Conservation (phyloP, 163 green algal genomes). For the Trebouxiophyceae sp. region DNA sequence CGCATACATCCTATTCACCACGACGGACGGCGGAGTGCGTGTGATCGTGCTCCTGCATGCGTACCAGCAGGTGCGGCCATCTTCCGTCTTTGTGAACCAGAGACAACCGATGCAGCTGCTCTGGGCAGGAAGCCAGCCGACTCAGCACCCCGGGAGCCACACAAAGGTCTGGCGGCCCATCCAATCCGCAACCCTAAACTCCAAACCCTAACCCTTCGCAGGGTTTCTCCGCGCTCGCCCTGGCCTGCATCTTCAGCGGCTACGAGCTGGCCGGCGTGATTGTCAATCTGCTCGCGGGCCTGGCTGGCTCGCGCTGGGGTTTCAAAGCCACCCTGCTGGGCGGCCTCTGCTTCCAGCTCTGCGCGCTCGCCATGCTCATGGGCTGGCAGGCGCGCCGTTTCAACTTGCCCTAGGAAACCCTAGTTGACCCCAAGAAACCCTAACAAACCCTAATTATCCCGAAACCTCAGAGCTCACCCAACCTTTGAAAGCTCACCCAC, state of each 20-base stretch:
- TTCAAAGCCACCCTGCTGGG: constrained; percentile 69
- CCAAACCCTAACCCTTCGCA: too few relatives aligned
- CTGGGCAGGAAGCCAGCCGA: too few relatives aligned
- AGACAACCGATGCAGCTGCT: too few relatives aligned
- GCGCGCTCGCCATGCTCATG: constrained; percentile 61
- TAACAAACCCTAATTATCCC: too few relatives aligned
- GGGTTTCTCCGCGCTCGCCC: constrained; percentile 53
- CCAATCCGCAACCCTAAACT: too few relatives aligned
- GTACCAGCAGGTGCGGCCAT: too few relatives aligned
- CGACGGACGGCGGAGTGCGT: constrained; percentile 63
- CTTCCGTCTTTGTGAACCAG: too few relatives aligned
- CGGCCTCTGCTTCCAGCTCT: constrained; percentile 63
- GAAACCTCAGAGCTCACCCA: background rate
- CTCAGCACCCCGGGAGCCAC: too few relatives aligned
- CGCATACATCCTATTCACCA: constrained; percentile 70
- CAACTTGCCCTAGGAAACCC: too few relatives aligned
- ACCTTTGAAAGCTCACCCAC: too few relatives aligned
- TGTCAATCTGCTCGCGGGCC: constrained; percentile 70
- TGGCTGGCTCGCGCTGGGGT: constrained; percentile 61
- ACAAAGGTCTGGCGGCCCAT: too few relatives aligned
- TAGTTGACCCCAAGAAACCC: background rate
- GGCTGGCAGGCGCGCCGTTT: constrained; percentile 70
- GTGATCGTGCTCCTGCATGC: constrained; percentile 88
- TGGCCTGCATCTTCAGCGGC: constrained; percentile 67
- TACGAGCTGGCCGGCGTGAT: constrained; percentile 75